Conservation (phyloP, 164 flowering plant species). For the Houttuynia cordata region DNA sequence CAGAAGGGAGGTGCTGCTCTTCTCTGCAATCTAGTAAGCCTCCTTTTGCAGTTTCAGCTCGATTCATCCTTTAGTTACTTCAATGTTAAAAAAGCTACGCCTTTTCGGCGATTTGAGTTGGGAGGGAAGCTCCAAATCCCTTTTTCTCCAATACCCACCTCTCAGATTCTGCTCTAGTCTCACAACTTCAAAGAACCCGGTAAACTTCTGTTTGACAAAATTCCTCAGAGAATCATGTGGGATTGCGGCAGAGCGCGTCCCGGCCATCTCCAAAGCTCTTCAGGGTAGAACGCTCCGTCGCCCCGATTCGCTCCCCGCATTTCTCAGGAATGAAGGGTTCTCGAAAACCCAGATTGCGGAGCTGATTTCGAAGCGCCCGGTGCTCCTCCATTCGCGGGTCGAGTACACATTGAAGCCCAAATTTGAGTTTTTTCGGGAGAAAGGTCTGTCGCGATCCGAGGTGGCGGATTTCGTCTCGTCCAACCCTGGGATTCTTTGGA, state of each 20-base stretch:
- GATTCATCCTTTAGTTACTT: no score
- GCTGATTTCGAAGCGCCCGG: background rate
- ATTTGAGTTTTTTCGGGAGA: background rate
- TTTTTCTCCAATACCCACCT: no score
- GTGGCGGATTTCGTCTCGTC: background rate
- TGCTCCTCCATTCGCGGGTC: background rate
- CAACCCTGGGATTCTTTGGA: no score
- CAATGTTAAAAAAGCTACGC: no score
- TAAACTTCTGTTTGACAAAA: no score
- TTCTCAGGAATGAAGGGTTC: background rate
- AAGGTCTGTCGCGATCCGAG: background rate
- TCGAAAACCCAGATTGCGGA: background rate
- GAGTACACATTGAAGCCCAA: background rate
- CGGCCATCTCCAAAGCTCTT: background rate
- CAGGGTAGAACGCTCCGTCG: background rate
- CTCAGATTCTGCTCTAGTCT: no score
- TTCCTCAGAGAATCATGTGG: conserved; percentile 1
- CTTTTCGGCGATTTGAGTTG: no score
- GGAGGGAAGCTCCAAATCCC: no score
- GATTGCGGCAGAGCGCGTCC: background rate
- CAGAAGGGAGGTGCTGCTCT: no score
- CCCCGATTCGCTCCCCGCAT: background rate
- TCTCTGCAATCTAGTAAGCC: no score
- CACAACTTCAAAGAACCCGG: no score
- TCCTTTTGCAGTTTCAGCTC: no score